Percentiles rank a stretch among this genome's conserved stretches.
Evolutionary conservation across 495 filamentous ascomycete genomes (phyloP).

Genomic region (Coniosporium apollinis): DNA sequence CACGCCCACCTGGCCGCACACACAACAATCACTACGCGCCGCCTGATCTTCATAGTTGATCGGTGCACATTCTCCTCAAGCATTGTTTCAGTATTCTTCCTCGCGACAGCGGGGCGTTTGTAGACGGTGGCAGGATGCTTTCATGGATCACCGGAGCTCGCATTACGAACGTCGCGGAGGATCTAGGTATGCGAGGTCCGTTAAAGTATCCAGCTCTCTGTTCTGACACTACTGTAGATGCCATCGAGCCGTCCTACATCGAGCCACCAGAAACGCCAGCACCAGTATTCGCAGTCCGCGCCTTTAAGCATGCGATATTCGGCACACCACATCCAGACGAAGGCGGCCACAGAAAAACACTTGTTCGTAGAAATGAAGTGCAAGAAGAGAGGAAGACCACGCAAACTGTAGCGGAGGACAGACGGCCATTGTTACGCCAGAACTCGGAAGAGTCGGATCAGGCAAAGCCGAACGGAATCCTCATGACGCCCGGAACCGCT

Average conservation of each 20-base stretch:
- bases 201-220: no score
- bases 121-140: constrained; percentile 12
- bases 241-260: constrained; percentile 8
- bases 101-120: background rate
- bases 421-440: background rate
- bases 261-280: constrained; percentile 85
- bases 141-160: constrained; percentile 23
- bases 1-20: no score
- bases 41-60: no score
- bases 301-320: constrained; percentile 80
- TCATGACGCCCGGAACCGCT: constrained; percentile 76
- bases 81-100: no score
- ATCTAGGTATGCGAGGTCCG: no score
- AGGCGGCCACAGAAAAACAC: constrained; percentile 11
- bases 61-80: no score
- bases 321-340: constrained; percentile 54
- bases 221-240: no score
- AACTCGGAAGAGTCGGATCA: constrained; percentile 1
- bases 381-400: constrained; percentile 8
- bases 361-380: constrained; percentile 1
- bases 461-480: constrained; percentile 49
- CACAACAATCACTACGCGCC: no score
- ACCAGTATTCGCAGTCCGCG: constrained; percentile 82
- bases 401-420: background rate
- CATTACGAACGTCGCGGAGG: constrained; percentile 12